These are phyloP conservation scores for Acer negundo DNA, from an alignment of 345 rosid species.

Conservation along the genomic window DNA sequence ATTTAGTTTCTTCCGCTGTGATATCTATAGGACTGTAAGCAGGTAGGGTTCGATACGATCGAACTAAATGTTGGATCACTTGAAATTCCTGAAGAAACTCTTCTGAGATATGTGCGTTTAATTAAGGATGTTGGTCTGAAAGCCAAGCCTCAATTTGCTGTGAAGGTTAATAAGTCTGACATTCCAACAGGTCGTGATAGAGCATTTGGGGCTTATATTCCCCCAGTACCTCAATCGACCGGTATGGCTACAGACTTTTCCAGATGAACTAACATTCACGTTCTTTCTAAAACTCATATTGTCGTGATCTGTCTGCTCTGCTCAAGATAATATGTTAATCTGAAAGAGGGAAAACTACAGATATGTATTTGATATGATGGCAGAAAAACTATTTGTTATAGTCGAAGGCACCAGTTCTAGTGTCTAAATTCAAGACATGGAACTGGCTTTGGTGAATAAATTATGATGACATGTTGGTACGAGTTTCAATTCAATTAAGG, in stretches of 20 bases:
- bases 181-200: conserved; percentile 54
- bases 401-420: not conserved
- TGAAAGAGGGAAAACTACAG: not conserved
- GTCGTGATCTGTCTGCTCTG: not conserved
- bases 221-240: conserved; percentile 64
- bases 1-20: conserved; percentile 2
- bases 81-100: conserved; percentile 80
- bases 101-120: conserved; percentile 79
- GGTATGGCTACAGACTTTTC: conserved; percentile 41
- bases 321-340: not conserved
- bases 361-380: not conserved
- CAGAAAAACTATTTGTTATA: not conserved
- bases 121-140: conserved; percentile 79
- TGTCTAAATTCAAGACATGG: not conserved
- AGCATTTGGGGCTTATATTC: conserved; percentile 81
- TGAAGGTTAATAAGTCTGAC: conserved; percentile 75
- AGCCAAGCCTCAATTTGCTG: conserved; percentile 82
- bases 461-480: not conserved
- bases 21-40: conserved; percentile 69
- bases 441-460: conserved; percentile 1
- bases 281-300: not conserved
- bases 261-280: not conserved
- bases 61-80: conserved; percentile 83
- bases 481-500: not conserved
- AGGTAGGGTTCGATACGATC: conserved; percentile 80